A percentile compares a stretch with the other conserved stretches of the same genome.
These are phyloP conservation scores for Cornus controversa DNA, from an alignment of 148 eudicot genomes.

Conservation along the genomic window DNA sequence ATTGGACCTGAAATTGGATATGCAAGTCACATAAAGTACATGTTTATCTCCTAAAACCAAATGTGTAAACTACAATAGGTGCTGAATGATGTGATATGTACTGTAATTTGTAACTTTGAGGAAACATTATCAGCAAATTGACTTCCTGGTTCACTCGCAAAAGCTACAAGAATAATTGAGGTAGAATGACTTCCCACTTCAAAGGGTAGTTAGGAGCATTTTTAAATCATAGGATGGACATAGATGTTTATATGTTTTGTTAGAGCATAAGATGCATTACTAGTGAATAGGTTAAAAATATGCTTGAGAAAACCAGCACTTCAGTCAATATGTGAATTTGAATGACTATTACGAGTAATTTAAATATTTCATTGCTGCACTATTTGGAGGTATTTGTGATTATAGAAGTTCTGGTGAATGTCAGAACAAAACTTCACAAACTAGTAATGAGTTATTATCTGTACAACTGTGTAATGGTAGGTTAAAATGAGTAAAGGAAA, in stretches of 20 bases:
- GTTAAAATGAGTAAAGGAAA: too few relatives aligned
- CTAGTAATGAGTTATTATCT: not conserved
- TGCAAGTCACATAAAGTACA: not conserved
- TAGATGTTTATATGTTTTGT: not conserved
- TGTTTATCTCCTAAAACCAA: not conserved
- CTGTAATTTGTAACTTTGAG: not conserved
- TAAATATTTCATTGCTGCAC: too few relatives aligned
- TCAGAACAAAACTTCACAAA: too few relatives aligned
- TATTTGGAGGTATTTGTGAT: too few relatives aligned
- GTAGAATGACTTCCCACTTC: not conserved
- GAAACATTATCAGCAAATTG: not conserved
- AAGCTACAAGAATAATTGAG: not conserved
- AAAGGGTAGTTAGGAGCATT: not conserved
- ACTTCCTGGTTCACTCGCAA: not conserved
- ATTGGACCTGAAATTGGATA: not conserved
- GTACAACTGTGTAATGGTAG: not conserved
- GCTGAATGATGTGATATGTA: not conserved
- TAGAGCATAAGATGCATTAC: not conserved
- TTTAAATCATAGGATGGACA: not conserved
- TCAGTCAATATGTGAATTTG: too few relatives aligned
- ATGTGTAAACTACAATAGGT: not conserved
- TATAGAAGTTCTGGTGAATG: not conserved
- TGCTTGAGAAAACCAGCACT: not conserved
- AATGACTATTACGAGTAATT: too few relatives aligned
- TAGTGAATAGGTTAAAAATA: not conserved